Percentiles rank a stretch among this genome's conserved stretches.
Evolutionary conservation across 441 rosid genomes (phyloP).

Genomic region (Populus hybrid): DNA sequence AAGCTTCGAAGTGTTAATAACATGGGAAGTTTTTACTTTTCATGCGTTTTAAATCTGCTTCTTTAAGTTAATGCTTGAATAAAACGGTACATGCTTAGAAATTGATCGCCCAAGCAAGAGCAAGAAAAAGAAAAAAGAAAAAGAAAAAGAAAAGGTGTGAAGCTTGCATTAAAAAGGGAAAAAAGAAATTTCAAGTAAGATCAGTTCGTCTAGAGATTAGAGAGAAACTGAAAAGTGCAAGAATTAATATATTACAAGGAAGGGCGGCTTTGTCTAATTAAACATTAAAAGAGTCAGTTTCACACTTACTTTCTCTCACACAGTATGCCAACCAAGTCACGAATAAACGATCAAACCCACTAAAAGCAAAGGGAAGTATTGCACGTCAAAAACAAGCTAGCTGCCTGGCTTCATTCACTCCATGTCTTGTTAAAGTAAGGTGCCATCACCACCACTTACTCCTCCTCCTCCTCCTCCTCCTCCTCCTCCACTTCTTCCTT

Average conservation of each 20-base stretch:
- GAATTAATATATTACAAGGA: no score
- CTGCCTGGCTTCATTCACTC: constrained; percentile 19
- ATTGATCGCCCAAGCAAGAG: neutral
- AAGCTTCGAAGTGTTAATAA: constrained; percentile 17
- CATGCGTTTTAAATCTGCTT: constrained; percentile 1
- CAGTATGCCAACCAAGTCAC: constrained; percentile 11
- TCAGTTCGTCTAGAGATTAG: no score
- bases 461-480: neutral
- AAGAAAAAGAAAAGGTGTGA: neutral
- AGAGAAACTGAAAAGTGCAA: no score
- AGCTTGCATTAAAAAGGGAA: no score
- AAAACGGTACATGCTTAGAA: neutral
- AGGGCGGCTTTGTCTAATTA: no score
- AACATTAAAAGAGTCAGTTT: neutral
- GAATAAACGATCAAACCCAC: constrained; percentile 26
- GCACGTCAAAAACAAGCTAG: constrained; percentile 36
- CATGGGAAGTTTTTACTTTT: constrained; percentile 14
- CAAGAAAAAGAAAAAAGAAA: neutral
- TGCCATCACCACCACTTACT: neutral
- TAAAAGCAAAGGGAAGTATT: constrained; percentile 25
- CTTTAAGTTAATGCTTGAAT: constrained; percentile 1
- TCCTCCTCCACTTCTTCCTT: neutral
- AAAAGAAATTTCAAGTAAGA: no score
- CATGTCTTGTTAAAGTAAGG: constrained; percentile 36
- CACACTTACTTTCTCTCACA: constrained; percentile 3